Evolutionary conservation across 2,329 filamentous ascomycete genomes (phyloP), one percentile per base, ranked within the genome.

Genomic region (Colletotrichum orbiculare): DNA sequence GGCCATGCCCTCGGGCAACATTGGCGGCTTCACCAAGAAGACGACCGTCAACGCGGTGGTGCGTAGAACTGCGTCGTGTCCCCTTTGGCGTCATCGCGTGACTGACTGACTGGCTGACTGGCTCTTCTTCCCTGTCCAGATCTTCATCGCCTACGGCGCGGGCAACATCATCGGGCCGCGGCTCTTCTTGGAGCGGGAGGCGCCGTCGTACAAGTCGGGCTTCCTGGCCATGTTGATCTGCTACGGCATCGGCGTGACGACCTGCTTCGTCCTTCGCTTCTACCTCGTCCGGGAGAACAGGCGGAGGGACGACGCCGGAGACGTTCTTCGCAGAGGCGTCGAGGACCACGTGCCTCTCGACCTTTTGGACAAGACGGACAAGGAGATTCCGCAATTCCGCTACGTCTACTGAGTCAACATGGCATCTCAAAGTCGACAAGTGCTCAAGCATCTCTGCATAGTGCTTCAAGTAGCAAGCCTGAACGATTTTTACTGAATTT

Each of bases 101-200:
- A 4, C 60, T 58, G 47, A 53, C 15, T 15, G 15, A 15, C 15
- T 15, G 15, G 15, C 15, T 15, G 15, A 15, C 15, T 15, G 15
- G 15, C 15, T 15, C 15, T 15, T 2, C 4, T 17, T 10, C 25
- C 25, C 25, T 25, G 0, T 33, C 8, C n/a, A 59, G 54, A 57
- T 54, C 4, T 61, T 61, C 38, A 49, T 60, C 6, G 57, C 50
- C 5, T 64, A 60, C 34, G 55, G 61, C 37, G 43, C 33, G 5
- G 89, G 89, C 5, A 91, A 91, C 72, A 90, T 91, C 56, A 81
- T 91, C 70, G 89, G 88, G 0, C 89, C 89, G 0, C 74, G 90
- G 0, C 78, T 91, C 0, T 91, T 91, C 76, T 82, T 79, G 65
- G 76, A 81, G 8, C 77, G 78, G 7, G 86, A 90, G 61, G 84